A percentile compares a stretch with the other conserved stretches of the same genome.
phyloP scores from a whole-genome alignment of 1,139 yeast genomes.

The Maudiozyma humilis region DNA sequence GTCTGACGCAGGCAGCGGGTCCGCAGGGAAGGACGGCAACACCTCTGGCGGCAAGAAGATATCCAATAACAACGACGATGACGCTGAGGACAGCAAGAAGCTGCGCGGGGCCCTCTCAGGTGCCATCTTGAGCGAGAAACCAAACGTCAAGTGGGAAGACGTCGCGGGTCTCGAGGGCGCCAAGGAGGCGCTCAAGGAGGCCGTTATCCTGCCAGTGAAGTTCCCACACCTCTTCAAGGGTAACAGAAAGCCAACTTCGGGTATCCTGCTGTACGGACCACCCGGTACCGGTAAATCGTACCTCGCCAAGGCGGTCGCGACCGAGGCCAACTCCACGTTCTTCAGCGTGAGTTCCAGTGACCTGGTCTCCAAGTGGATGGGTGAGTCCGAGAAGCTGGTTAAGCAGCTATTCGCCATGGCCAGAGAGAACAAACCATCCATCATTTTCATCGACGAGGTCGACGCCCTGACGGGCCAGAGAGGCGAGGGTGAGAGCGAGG shows the following conservation, averaged over 20 bases:
- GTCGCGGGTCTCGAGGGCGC: conserved; percentile 94
- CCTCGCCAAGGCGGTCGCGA: conserved; percentile 95
- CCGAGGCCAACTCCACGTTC: conserved; percentile 94
- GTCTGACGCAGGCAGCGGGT: conserved; percentile 24
- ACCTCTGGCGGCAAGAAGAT: conserved; percentile 13
- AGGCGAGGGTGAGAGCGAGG: conserved; percentile 97
- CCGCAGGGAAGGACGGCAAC: conserved; percentile 22
- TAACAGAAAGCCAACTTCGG: conserved; percentile 85
- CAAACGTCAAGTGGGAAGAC: conserved; percentile 91
- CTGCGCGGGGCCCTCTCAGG: conserved; percentile 86
- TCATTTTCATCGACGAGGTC: conserved; percentile 93
- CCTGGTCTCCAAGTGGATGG: conserved; percentile 97
- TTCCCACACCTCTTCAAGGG: conserved; percentile 94
- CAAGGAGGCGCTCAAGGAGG: conserved; percentile 93
- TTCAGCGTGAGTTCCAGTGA: conserved; percentile 93
- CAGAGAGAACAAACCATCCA: conserved; percentile 87
- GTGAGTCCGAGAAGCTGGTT: conserved; percentile 91
- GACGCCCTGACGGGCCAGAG: conserved; percentile 97
- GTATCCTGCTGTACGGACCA: conserved; percentile 90
- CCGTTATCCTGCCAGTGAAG: conserved; percentile 88
- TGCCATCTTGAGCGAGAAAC: conserved; percentile 85
- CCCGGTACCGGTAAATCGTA: conserved; percentile 99
- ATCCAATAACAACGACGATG: conserved; percentile 59
- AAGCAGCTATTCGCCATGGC: conserved; percentile 95
- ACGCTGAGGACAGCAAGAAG: conserved; percentile 78